Base-by-base conservation (phyloP, 441 rosid species). In the Manihot esculenta region DNA sequence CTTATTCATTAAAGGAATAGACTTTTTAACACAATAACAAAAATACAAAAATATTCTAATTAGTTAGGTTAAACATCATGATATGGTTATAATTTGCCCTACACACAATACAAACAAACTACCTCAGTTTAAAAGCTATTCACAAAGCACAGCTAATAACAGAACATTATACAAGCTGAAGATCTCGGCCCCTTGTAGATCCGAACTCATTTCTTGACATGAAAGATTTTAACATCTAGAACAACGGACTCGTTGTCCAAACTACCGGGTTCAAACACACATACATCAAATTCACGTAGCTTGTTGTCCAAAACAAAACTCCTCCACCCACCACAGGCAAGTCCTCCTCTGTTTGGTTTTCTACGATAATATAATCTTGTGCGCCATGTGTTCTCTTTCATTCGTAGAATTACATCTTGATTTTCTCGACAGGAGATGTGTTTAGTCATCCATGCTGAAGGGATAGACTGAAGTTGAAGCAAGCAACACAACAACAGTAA, bases 261-360 rank as follows among this genome's bases (percentile, higher is more conserved):
- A 54, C 24, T 12, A 4, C 57, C 72, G 17, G 82, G 86, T 45
- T 60, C 72, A 61, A 84, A 84, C 50, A 84, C 80, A 57, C 88
- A 84, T 11, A 64, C 86, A 60, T 82, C 88, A 70, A 57, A 68
- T 71, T 76, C 79, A 1, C 66, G 59, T 10, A 82, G 62, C 23
- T 82, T 71, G 79, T 80, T 82, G 10, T 82, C 88, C 11, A 18
- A 2, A 10, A 73, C 86, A 68, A 84, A 84, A 15, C 56, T 68
- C 84, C 47, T 84, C 88, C 88, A 84, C 17, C 86, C 88, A 44
- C 66, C 45, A 35, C 7, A 35, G 10, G 83, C 42, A 33, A 88
- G 71, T 49, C 84, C 83, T 70, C 84, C 90, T 26, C 42, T 65
- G 12, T 50, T 62, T 2, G 69, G 78, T 10, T 24, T 35, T 18